A percentile compares a stretch with the other conserved stretches of the same genome.
Evolutionary conservation across 2,329 filamentous ascomycete species (phyloP).

Genomic region (Emmonsiellopsis sp.): DNA sequence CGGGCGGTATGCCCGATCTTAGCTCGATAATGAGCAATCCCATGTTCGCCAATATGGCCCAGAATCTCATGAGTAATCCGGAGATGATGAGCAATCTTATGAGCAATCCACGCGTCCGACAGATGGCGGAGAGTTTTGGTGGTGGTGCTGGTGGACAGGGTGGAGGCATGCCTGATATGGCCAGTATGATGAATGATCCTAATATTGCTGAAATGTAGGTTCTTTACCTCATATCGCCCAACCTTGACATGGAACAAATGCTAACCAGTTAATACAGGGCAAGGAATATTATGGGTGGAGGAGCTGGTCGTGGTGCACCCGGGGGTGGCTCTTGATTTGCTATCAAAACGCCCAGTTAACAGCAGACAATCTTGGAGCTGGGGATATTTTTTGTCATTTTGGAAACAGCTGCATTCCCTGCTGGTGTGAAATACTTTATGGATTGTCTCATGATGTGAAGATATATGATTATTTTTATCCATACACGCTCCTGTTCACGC

Average conservation of each 20-base stretch:
- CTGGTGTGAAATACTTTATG: no score
- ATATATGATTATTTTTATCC: no score
- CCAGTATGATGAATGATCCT: slow-evolving; percentile 81
- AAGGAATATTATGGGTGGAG: slow-evolving; percentile 58
- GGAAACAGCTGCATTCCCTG: no score
- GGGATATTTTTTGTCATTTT: no score
- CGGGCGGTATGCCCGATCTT: slow-evolving; percentile 80
- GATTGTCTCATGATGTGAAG: no score
- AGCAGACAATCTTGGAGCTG: no score
- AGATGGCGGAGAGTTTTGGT: slow-evolving; percentile 77
- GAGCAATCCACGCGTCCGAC: slow-evolving; percentile 79
- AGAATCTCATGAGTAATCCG: slow-evolving; percentile 95
- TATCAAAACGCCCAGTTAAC: no score
- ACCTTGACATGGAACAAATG: slow-evolving; percentile 7
- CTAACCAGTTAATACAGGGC: slow-evolving; percentile 39
- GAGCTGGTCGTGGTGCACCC: slow-evolving; percentile 31
- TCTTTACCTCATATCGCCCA: neutral
- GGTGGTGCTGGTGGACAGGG: slow-evolving; percentile 40
- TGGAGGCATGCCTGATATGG: slow-evolving; percentile 83
- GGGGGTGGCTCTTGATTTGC: neutral
- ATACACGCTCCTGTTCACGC: no score
- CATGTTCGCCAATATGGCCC: slow-evolving; percentile 96
- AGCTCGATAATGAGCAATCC: slow-evolving; percentile 88
- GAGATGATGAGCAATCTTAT: slow-evolving; percentile 86
- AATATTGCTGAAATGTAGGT: slow-evolving; percentile 87